Evolutionary conservation across 306 rosid genomes (phyloP), one percentile per base, ranked within the genome.

Genomic region (Quercus ilex): DNA sequence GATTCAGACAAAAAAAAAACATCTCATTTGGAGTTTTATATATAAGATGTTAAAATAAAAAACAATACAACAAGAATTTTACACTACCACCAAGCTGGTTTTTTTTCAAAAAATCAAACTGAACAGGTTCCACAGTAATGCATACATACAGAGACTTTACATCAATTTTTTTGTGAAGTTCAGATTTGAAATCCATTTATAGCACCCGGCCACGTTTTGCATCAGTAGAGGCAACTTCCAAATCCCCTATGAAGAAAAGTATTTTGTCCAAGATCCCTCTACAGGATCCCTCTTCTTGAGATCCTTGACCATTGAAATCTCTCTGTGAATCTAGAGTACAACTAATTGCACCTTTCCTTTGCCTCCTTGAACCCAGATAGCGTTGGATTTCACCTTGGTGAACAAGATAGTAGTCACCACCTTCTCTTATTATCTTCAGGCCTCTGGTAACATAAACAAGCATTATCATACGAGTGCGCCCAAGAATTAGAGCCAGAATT

Each of bases 211-310:
- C 83, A 21, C 89, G 92, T 80, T 92, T 90, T 58, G 92, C 93
- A 77, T 86, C 88, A 0, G 85, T 84, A 21, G 93, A 86, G 77
- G 97, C 94, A 77, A 87, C 94, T 74, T 92, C 94, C 86, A 90
- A 85, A 81, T 92, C 94, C 79, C 97, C 91, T 59, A 92, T 85
- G 87, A 92, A 92, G 38, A 92, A 92, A 41, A 90, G 92, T 57
- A 92, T 92, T 75, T 83, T 86, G 82, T 90, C 94, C 84, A 92
- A 77, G 77, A 92, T 90, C 77, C 94, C 90, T 5, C 89, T 62
- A 59, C 87, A 78, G 4, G 92, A 83, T 76, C 78, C 78, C 78
- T 87, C 83, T 83, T 86, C 84, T 80, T 83, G 64, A 49, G 81
- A 79, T 77, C 69, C 69, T 83, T 81, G 90, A 41, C 59, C 83